Percentiles rank a stretch among this genome's conserved stretches.
Evolutionary conservation across 2,329 filamentous ascomycete species (phyloP).

Genomic region (Xylariaceae sp.): DNA sequence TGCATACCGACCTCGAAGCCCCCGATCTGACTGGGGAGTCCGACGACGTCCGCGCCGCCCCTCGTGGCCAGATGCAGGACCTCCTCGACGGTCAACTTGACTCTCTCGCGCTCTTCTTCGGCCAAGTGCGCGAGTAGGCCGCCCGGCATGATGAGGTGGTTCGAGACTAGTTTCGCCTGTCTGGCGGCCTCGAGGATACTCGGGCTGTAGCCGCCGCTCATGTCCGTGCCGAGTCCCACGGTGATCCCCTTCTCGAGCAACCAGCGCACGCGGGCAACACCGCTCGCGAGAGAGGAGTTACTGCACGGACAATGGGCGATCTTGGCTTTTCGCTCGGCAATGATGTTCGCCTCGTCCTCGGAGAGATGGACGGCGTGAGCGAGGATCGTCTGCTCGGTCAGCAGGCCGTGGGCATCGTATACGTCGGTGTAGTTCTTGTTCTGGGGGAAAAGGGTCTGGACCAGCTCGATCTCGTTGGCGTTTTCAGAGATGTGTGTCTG

Average conservation of each 20-base stretch:
- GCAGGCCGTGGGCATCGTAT: conserved; percentile 67
- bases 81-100: conserved; percentile 77
- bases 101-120: conserved; percentile 36
- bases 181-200: conserved; percentile 63
- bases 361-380: conserved; percentile 79
- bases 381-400: conserved; percentile 69
- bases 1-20: conserved; percentile 80
- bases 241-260: conserved; percentile 69
- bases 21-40: conserved; percentile 66
- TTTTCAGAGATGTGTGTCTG: conserved; percentile 95
- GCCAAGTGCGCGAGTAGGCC: conserved; percentile 21
- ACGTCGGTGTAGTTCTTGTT: conserved; percentile 63
- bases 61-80: conserved; percentile 78
- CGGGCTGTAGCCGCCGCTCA: conserved; percentile 79
- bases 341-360: conserved; percentile 58
- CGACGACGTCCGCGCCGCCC: conserved; percentile 80
- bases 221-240: conserved; percentile 84
- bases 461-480: conserved; percentile 63
- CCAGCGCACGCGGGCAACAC: conserved; percentile 68
- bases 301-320: conserved; percentile 83
- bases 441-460: conserved; percentile 62
- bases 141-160: conserved; percentile 58
- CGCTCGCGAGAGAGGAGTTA: conserved; percentile 77
- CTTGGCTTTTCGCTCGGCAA: conserved; percentile 57
- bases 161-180: conserved; percentile 72